Evolutionary conservation across 2,329 filamentous ascomycete genomes (phyloP).

Genomic region (Colletotrichum filicis): DNA sequence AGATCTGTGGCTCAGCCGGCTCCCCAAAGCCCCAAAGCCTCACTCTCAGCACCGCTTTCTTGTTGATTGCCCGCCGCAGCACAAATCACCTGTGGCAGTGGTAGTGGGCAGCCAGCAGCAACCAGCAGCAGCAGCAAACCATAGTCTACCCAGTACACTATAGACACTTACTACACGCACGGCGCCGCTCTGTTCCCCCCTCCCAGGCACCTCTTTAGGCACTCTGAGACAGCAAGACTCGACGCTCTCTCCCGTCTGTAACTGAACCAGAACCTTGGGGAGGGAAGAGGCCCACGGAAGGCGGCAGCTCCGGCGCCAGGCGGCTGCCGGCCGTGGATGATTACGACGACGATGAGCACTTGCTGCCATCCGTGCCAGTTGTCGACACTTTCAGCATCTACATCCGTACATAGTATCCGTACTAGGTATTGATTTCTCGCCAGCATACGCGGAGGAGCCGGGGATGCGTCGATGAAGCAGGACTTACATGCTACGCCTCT

Average conservation of each 20-base stretch:
- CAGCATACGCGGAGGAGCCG: neutral
- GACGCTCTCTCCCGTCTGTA: slow-evolving; percentile 18
- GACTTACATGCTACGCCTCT: neutral
- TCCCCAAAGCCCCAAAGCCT: slow-evolving; percentile 7
- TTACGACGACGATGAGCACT: slow-evolving; percentile 14
- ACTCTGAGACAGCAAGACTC: slow-evolving; percentile 12
- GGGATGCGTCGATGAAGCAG: neutral
- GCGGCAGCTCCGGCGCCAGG: slow-evolving; percentile 27
- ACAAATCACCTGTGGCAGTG: neutral
- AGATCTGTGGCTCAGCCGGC: slow-evolving; percentile 33
- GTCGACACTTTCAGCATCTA: neutral
- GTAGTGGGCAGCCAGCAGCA: neutral
- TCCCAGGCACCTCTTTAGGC: neutral
- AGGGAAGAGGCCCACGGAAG: slow-evolving; percentile 30
- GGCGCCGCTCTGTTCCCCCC: slow-evolving; percentile 27
- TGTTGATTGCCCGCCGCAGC: neutral
- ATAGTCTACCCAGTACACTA: too few relatives aligned
- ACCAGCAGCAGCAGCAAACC: neutral
- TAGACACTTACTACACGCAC: neutral
- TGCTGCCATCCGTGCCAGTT: neutral
- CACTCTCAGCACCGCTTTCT: slow-evolving; percentile 22
- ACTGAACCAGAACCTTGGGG: slow-evolving; percentile 31
- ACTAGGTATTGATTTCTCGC: neutral
- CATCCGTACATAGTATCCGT: neutral
- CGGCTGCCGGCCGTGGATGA: slow-evolving; percentile 22